Conservation (phyloP, 345 rosid species). For the Eucalyptus marginata region DNA sequence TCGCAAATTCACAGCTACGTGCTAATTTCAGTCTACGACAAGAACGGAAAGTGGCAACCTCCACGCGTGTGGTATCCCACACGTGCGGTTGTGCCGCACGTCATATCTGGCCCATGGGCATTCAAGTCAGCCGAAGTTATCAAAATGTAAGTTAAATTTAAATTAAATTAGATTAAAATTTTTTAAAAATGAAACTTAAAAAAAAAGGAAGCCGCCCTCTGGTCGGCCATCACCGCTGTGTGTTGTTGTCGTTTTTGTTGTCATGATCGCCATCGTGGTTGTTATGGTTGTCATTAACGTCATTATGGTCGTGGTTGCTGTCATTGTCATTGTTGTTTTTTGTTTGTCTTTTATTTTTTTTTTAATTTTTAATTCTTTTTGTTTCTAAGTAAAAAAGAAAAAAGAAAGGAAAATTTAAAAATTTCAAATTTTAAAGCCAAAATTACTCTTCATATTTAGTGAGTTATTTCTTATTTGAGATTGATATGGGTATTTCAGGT, state of each 20-base stretch:
- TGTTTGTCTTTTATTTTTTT: no score
- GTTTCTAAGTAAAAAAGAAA: no score
- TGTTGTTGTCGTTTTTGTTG: no score
- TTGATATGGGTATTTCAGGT: fast-evolving
- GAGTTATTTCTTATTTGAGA: no score
- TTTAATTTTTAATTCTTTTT: no score
- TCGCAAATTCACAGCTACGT: background rate
- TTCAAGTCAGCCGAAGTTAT: no score
- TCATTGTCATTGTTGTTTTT: no score
- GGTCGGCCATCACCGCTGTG: fast-evolving
- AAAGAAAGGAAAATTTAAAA: fast-evolving
- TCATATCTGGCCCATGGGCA: no score
- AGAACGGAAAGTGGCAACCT: background rate
- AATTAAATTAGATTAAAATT: no score
- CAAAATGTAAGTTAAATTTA: no score
- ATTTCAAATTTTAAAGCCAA: fast-evolving
- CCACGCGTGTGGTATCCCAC: background rate
- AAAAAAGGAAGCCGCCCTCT: no score
- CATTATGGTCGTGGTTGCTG: fast-evolving
- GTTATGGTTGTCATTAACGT: fast-evolving
- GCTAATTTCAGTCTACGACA: background rate
- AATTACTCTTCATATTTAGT: fast-evolving
- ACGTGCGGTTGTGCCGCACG: background rate
- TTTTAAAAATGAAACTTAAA: no score
- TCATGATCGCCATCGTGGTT: fast-evolving